Evolutionary conservation across 2,329 filamentous ascomycete genomes (phyloP).

Genomic region (Tolypocladium tundrense): DNA sequence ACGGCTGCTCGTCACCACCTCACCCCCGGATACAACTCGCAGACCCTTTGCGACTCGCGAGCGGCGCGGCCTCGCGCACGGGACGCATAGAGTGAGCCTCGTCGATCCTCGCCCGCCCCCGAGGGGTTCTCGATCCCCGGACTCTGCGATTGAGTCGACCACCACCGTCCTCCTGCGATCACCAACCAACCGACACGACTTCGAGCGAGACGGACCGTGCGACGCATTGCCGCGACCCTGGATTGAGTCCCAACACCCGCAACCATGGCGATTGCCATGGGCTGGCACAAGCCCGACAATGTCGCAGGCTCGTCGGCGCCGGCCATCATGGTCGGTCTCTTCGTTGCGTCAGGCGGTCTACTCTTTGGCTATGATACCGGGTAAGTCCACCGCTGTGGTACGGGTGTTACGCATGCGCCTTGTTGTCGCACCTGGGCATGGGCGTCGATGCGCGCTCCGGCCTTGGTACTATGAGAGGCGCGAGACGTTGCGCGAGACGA

Average conservation of each 20-base stretch:
- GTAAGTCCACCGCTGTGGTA: constrained; percentile 30
- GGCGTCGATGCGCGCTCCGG: background rate
- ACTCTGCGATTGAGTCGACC: background rate
- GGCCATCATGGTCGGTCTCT: constrained; percentile 62
- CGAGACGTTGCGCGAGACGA: background rate
- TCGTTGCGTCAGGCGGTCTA: constrained; percentile 59
- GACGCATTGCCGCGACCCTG: constrained; percentile 23
- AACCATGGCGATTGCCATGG: constrained; percentile 57
- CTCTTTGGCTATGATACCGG: constrained; percentile 63
- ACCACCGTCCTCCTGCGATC: background rate
- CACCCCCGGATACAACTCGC: background rate
- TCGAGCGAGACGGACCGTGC: background rate
- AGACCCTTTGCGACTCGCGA: background rate
- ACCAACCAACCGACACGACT: background rate
- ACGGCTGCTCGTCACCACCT: background rate
- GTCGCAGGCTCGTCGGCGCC: constrained; percentile 63
- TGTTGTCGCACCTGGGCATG: background rate
- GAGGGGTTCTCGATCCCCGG: background rate
- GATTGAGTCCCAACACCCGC: constrained; percentile 39
- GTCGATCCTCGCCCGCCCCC: background rate
- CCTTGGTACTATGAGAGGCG: background rate
- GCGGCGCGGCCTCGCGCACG: background rate
- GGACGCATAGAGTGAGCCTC: background rate
- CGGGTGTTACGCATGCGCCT: background rate
- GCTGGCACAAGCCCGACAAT: constrained; percentile 66